phyloP scores from a whole-genome alignment of 192 early-diverging fungal genomes.

The Dimargaris xerosporica region DNA sequence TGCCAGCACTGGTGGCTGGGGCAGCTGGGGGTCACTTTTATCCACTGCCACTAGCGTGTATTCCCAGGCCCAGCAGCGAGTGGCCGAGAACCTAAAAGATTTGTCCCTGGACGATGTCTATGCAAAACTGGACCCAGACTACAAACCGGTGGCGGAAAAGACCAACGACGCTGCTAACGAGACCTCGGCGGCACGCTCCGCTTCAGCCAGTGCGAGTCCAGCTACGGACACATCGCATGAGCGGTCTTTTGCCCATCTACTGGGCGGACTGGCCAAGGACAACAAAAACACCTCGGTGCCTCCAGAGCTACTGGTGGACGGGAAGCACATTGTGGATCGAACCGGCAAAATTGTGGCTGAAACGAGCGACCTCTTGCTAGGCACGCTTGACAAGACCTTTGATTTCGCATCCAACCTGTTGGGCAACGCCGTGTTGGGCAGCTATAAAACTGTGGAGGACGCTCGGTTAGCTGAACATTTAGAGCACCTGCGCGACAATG shows the following conservation, averaged over 20 bases:
- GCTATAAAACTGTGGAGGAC: constrained; percentile 7
- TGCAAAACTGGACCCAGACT: constrained; percentile 10
- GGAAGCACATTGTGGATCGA: neutral
- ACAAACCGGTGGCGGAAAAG: neutral
- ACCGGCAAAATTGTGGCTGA: neutral
- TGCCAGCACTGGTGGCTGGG: neutral
- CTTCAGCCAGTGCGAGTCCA: neutral
- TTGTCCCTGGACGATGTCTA: constrained; percentile 3
- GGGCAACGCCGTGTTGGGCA: constrained; percentile 6
- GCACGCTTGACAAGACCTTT: constrained; percentile 6
- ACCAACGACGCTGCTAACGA: neutral
- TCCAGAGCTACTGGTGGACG: too few relatives aligned
- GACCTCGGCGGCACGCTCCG: neutral
- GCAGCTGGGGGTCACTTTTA: neutral
- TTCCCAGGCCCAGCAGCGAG: constrained; percentile 1
- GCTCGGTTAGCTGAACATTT: constrained; percentile 4
- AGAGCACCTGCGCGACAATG: constrained; percentile 1
- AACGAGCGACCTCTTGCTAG: neutral
- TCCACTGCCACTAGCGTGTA: neutral
- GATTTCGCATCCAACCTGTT: constrained; percentile 11
- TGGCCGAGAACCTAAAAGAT: constrained; percentile 1
- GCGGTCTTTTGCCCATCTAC: too few relatives aligned
- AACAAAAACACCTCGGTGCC: too few relatives aligned
- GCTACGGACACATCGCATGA: neutral
- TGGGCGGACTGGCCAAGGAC: too few relatives aligned